Conservation (phyloP, 768 basidiomycete species). For the Amanita thiersii region DNA sequence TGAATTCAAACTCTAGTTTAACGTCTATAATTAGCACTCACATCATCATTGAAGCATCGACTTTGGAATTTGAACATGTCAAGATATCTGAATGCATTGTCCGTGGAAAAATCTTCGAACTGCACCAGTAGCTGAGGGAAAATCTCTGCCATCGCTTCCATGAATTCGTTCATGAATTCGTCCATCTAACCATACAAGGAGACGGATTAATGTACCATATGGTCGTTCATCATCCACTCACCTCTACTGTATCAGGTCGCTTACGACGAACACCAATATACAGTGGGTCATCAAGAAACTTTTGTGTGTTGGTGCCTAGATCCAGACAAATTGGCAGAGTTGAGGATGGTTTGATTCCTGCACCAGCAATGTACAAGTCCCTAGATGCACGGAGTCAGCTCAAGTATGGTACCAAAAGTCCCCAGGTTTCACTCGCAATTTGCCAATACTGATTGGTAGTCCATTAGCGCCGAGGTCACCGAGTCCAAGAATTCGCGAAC, state of each 20-base stretch:
- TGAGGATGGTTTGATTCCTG: conserved; percentile 49
- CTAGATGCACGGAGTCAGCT: conserved; percentile 18
- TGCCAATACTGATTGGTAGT: conserved; percentile 61
- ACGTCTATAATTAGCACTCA: conserved; percentile 22
- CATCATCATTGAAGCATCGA: conserved; percentile 68
- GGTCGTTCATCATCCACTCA: conserved; percentile 9
- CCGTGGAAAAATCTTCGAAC: conserved; percentile 72
- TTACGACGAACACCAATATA: conserved; percentile 64
- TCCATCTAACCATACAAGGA: conserved; percentile 38
- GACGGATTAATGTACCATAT: neutral
- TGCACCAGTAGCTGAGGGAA: conserved; percentile 68
- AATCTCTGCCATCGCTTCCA: conserved; percentile 53
- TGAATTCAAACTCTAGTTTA: conserved; percentile 6
- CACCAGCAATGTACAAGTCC: conserved; percentile 64
- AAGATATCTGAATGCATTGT: conserved; percentile 71
- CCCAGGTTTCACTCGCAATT: conserved; percentile 38
- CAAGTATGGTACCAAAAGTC: neutral
- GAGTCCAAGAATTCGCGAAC: conserved; percentile 68
- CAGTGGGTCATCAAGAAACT: conserved; percentile 60
- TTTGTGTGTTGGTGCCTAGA: conserved; percentile 69
- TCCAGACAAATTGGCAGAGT: conserved; percentile 65
- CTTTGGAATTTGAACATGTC: conserved; percentile 51
- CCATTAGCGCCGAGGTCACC: conserved; percentile 42
- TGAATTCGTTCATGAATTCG: conserved; percentile 72
- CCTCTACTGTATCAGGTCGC: conserved; percentile 38